Conservation (phyloP, 1,284 basidiomycete genomes). For the Pterula multifida region DNA sequence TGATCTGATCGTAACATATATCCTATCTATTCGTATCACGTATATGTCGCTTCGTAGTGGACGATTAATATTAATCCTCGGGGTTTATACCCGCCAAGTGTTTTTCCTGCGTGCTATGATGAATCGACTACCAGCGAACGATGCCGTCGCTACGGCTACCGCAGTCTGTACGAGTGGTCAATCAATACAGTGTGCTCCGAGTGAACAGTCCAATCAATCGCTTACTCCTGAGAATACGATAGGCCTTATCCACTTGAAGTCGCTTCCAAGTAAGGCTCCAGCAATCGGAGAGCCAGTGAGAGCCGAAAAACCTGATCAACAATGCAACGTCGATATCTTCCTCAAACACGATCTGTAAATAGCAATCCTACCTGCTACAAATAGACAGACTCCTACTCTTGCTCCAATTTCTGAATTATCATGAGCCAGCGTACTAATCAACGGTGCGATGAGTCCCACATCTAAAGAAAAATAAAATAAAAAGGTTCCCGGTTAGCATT, state of each 20-base stretch:
- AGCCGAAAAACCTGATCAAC: neutral
- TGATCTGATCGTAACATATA: no score
- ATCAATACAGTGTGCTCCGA: no score
- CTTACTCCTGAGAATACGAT: conserved; percentile 17
- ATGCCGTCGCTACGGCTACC: neutral
- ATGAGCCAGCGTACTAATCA: conserved; percentile 19
- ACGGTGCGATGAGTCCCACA: conserved; percentile 9
- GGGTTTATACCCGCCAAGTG: neutral
- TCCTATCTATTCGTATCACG: no score
- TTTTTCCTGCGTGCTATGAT: neutral
- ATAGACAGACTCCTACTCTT: conserved; percentile 27
- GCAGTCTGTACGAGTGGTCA: no score
- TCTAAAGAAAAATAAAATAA: conserved; percentile 4
- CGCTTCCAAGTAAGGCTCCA: conserved; percentile 19
- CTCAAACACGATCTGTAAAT: conserved; percentile 2
- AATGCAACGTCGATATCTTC: conserved; percentile 2
- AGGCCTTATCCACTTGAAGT: conserved; percentile 23
- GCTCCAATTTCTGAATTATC: conserved; percentile 28
- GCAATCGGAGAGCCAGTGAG: conserved; percentile 21
- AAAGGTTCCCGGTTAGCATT: conserved; percentile 1
- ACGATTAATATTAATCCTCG: no score
- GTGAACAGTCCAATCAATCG: no score
- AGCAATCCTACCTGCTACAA: conserved; percentile 19
- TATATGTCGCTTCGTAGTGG: no score
- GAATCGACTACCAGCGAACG: neutral